Base-by-base conservation (phyloP, 1,139 yeast genomes). In the Hyphopichia pseudoburtonii region DNA sequence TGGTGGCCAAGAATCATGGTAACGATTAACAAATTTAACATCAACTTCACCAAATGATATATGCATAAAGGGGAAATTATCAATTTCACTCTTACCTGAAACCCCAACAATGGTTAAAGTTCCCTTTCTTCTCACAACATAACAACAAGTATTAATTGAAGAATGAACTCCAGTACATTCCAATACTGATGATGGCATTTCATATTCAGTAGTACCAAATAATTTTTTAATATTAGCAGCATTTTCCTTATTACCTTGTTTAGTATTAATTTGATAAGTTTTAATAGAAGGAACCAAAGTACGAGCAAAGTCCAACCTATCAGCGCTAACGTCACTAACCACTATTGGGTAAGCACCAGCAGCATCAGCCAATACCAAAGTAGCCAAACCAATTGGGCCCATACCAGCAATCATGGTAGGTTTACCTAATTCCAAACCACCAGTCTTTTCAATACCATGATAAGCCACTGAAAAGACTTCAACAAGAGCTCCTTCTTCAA, bases 41-140 rank as follows among this genome's bases (percentile, higher is more conserved):
- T 65, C 68, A 34, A 64, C 56, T 38, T 65, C 70, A 24, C 62
- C 67, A 16, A 65, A 47, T 5, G 70, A 65, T 16, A 64, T 46
- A 23, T 60, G 64, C 70, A 65, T 65, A 51, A 65, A 64, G 35
- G 71, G 70, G 54, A 65, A 62, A 29, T 57, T 57, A 45, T 63
- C 57, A 32, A 65, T 48, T 22, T 44, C 50, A 34, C 60, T 61
- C 38, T 50, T 52, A 29, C 70, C 69, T 12, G 36, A 34, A 27
- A 65, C 70, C 33, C 71, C 71, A 39, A 65, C 52, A 11, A 65
- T 55, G 28, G 59, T 49, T 19, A 65, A 40, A 12, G 50, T 39
- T 19, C 71, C 71, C 16, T 57, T 46, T 48, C 69, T 57, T 54
- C 69, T 57, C 3, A 53, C 59, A 30, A 56, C 60, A 32, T 57